Evolutionary conservation across 805 yeast species (phyloP).

Genomic region (Candida adriatica): DNA sequence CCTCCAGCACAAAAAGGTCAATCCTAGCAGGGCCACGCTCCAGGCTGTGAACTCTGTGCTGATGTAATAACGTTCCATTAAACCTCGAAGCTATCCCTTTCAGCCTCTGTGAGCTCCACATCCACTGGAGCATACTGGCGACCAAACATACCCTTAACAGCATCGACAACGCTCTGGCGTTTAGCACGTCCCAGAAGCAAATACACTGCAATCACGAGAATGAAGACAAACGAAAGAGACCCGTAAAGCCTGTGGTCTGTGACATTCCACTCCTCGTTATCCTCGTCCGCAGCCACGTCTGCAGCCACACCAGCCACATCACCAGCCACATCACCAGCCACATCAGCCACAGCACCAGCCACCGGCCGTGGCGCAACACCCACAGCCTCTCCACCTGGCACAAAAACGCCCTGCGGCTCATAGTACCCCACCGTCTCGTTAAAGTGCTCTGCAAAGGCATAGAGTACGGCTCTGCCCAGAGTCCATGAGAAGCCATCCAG

Average conservation of each 20-base stretch:
- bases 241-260: slow-evolving; percentile 31
- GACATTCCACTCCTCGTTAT: slow-evolving; percentile 32
- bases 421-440: slow-evolving; percentile 34
- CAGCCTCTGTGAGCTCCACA: slow-evolving; percentile 1
- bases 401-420: slow-evolving; percentile 39
- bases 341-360: slow-evolving; percentile 24
- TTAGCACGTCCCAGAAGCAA: slow-evolving; percentile 29
- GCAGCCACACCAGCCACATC: slow-evolving; percentile 22
- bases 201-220: slow-evolving; percentile 26
- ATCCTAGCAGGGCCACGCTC: slow-evolving; percentile 74
- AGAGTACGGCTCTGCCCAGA: slow-evolving; percentile 53
- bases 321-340: slow-evolving; percentile 11
- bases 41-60: slow-evolving; percentile 60
- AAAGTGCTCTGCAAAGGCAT: slow-evolving; percentile 47
- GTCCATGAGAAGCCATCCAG: slow-evolving; percentile 49
- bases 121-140: background rate
- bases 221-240: slow-evolving; percentile 27
- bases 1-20: slow-evolving; percentile 41
- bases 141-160: slow-evolving; percentile 8
- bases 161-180: slow-evolving; percentile 15
- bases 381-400: slow-evolving; percentile 46
- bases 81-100: slow-evolving; percentile 8
- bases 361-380: slow-evolving; percentile 39
- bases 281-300: slow-evolving; percentile 24
- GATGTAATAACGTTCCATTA: slow-evolving; percentile 29